These are phyloP conservation scores for Capsicum rhomboideum DNA, from an alignment of 257 asterid genomes.

Conservation along the genomic window DNA sequence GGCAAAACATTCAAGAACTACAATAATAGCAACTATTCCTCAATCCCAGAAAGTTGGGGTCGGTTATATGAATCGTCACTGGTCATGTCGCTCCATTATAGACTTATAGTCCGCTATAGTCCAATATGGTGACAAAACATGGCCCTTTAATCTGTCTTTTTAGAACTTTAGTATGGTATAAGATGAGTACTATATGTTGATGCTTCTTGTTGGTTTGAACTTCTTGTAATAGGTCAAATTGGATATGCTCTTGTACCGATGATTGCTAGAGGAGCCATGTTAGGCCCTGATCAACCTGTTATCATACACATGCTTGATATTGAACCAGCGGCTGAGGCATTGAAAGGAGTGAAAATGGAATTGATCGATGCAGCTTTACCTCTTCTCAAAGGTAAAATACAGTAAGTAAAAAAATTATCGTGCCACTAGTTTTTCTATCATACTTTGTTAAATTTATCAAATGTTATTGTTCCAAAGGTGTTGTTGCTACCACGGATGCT, in stretches of 20 bases:
- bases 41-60: not conserved
- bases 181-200: not conserved
- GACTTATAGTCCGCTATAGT: not conserved
- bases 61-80: not conserved
- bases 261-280: constrained; percentile 77
- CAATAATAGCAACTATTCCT: not conserved
- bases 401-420: not conserved
- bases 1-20: not conserved
- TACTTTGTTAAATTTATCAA: not conserved
- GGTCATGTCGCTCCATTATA: not conserved
- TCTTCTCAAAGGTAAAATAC: constrained; percentile 54
- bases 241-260: constrained; percentile 84
- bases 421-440: not conserved
- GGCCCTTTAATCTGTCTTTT: not conserved
- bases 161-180: not conserved
- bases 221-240: constrained; percentile 52
- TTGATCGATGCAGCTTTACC: constrained; percentile 78
- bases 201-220: not conserved
- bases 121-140: not conserved
- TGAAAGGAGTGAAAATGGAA: constrained; percentile 67
- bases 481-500: constrained; percentile 61
- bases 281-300: constrained; percentile 72
- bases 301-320: constrained; percentile 83
- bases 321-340: constrained; percentile 38
- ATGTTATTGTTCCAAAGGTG: constrained; percentile 23